phyloP scores from a whole-genome alignment of 345 rosid genomes.

The Linum tenue region DNA sequence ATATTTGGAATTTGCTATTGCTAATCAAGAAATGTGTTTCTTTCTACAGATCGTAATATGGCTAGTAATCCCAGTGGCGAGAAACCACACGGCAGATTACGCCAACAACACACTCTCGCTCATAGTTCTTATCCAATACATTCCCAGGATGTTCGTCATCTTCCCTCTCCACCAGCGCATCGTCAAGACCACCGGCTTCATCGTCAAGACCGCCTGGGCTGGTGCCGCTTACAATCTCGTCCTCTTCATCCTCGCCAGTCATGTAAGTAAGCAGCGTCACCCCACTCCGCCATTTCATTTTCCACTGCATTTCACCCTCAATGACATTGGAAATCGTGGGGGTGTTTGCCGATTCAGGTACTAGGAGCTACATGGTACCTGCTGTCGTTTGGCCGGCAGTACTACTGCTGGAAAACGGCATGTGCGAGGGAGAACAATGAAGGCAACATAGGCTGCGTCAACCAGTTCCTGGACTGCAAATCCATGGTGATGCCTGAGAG shows the following conservation, averaged over 20 bases:
- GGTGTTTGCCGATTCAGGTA: constrained; percentile 33
- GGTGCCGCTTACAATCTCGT: constrained; percentile 80
- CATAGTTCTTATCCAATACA: constrained; percentile 62
- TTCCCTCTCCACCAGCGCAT: constrained; percentile 66
- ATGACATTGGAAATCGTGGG: neutral
- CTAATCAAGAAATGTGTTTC: neutral
- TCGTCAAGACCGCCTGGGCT: constrained; percentile 80
- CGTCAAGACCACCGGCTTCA: constrained; percentile 55
- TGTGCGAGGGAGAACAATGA: constrained; percentile 39
- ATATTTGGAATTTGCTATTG: neutral
- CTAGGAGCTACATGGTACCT: constrained; percentile 81
- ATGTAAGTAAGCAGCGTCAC: constrained; percentile 29
- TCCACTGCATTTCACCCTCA: neutral
- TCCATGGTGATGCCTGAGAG: constrained; percentile 40
- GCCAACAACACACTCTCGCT: constrained; percentile 59
- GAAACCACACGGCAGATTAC: constrained; percentile 43
- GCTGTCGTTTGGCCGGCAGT: constrained; percentile 61
- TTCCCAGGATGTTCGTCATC: constrained; percentile 68
- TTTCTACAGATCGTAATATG: constrained; percentile 53
- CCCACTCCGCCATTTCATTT: neutral
- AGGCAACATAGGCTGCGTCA: constrained; percentile 41
- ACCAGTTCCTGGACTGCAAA: constrained; percentile 53
- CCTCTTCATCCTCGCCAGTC: constrained; percentile 72
- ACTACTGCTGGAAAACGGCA: constrained; percentile 59
- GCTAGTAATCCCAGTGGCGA: constrained; percentile 55